Percentiles rank a stretch among this genome's conserved stretches.
These are phyloP conservation scores for Sanguinoderma infundibulare DNA, from an alignment of 1,284 basidiomycete species.

Conservation along the genomic window DNA sequence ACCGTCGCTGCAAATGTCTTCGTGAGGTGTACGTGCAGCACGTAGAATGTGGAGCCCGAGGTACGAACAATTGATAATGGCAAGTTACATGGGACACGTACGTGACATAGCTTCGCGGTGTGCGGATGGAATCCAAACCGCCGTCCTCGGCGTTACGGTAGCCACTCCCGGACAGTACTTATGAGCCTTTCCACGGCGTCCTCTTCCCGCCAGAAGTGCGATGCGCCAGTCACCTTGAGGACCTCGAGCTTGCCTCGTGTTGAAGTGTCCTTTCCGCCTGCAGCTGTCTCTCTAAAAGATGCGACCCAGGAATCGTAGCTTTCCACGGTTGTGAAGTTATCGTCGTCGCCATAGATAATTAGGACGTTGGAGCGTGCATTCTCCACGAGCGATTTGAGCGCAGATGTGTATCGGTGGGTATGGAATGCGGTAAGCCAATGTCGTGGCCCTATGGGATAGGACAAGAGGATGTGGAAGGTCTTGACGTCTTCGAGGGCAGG, in stretches of 20 bases:
- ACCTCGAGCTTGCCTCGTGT: conserved; percentile 28
- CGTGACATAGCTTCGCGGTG: no score
- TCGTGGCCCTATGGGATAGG: conserved; percentile 76
- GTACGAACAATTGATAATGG: no score
- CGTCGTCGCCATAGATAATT: conserved; percentile 66
- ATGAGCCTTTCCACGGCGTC: conserved; percentile 20
- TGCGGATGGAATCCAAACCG: no score
- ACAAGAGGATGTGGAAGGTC: conserved; percentile 72
- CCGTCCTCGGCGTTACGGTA: no score
- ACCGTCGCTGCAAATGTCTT: no score
- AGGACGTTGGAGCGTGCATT: conserved; percentile 56
- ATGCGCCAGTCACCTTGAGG: conserved; percentile 43
- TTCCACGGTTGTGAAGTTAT: conserved; percentile 68
- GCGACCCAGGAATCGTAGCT: conserved; percentile 62
- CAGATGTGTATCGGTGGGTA: conserved; percentile 52
- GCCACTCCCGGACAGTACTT: conserved; percentile 23
- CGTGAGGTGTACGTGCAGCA: no score
- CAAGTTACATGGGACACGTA: no score
- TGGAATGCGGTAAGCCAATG: conserved; percentile 73
- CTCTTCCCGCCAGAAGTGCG: conserved; percentile 50
- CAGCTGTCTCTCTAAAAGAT: conserved; percentile 35
- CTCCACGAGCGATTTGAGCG: conserved; percentile 52
- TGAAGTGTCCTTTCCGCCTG: conserved; percentile 1
- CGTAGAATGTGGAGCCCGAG: no score
- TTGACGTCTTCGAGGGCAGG: conserved; percentile 53